phyloP scores from a whole-genome alignment of 2,329 filamentous ascomycete species.

The Rutstroemia sp. region DNA sequence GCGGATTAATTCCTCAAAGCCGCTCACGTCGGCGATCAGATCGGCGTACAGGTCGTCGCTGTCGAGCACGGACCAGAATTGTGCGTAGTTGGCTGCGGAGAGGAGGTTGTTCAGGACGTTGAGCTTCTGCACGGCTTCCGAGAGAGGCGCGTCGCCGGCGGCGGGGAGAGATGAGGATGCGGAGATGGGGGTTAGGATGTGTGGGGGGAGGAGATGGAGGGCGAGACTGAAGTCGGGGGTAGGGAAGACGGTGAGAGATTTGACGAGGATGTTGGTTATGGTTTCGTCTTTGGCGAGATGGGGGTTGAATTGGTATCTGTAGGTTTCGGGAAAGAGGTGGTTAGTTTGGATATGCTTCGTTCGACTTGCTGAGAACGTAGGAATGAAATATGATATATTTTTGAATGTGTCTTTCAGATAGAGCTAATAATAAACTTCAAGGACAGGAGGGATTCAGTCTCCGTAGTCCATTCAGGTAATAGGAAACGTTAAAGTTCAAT shows the following conservation, averaged over 20 bases:
- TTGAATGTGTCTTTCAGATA: slow-evolving; percentile 53
- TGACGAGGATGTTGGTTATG: slow-evolving; percentile 98
- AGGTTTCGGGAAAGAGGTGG: slow-evolving; percentile 1
- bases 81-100: slow-evolving; percentile 79
- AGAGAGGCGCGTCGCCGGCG: slow-evolving; percentile 59
- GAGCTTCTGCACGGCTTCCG: slow-evolving; percentile 75
- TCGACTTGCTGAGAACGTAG: slow-evolving; percentile 8
- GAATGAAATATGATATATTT: background rate
- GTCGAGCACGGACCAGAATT: slow-evolving; percentile 91
- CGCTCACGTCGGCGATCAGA: slow-evolving; percentile 84
- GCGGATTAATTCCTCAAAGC: slow-evolving; percentile 91
- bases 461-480: slow-evolving; percentile 73
- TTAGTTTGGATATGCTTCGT: background rate
- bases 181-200: slow-evolving; percentile 58
- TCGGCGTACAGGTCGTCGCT: slow-evolving; percentile 94
- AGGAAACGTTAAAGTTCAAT: slow-evolving; percentile 87
- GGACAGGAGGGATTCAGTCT: slow-evolving; percentile 47
- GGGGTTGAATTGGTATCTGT: slow-evolving; percentile 98
- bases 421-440: slow-evolving; percentile 71
- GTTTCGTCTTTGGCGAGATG: slow-evolving; percentile 95
- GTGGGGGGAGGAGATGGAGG: slow-evolving; percentile 85
- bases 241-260: slow-evolving; percentile 94
- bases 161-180: slow-evolving; percentile 40
- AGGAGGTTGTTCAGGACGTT: slow-evolving; percentile 67
- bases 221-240: slow-evolving; percentile 91